Base-by-base conservation (phyloP, 306 rosid genomes). In the Gillenia trifoliata region DNA sequence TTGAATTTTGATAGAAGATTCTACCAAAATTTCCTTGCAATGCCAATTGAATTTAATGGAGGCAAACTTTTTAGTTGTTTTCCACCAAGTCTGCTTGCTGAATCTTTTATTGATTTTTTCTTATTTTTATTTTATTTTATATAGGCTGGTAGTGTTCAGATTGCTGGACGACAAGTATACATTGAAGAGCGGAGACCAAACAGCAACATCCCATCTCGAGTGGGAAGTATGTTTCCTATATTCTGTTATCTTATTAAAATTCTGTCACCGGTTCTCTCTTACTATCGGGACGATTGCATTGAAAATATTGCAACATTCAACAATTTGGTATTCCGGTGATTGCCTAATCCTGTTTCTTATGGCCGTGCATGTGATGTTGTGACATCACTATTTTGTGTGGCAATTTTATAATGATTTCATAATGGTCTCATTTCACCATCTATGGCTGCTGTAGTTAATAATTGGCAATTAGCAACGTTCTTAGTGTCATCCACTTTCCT, bases 101-200 rank as follows among this genome's bases (percentile, higher is more conserved):
- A 67, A 43, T 67, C 22, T 57, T n/a, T 3, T 15, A 30, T 67
- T 19, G 19, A 34, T 22, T 20, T 19, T 45, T 62, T 38, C 67
- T 3, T 72, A 5, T 72, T 60, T 5, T 40, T 40, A 40, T 40
- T 40, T 47, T 66, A 41, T 61, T 54, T 43, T 70, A 13, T 34
- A 2, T 78, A 94, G 98, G 96, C 87, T 0, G 94, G 90, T 70
- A 83, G 88, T 70, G 91, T 83, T 78, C 87, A 84, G 83, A 77
- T 94, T 73, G 96, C 88, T 60, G 99, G 99, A 61, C 86, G 93
- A 69, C 95, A 85, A 77, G 93, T 88, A 69, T 90, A 86, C 90
- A 94, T 94, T 52, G 97, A 92, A 85, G 97, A 94, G 86, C 85
- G 99, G 79, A 94, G 99, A 86, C 93, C 93, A 57, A 92, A 87